Base-by-base conservation (phyloP, 1,284 basidiomycete species). In the Meira nashicola region DNA sequence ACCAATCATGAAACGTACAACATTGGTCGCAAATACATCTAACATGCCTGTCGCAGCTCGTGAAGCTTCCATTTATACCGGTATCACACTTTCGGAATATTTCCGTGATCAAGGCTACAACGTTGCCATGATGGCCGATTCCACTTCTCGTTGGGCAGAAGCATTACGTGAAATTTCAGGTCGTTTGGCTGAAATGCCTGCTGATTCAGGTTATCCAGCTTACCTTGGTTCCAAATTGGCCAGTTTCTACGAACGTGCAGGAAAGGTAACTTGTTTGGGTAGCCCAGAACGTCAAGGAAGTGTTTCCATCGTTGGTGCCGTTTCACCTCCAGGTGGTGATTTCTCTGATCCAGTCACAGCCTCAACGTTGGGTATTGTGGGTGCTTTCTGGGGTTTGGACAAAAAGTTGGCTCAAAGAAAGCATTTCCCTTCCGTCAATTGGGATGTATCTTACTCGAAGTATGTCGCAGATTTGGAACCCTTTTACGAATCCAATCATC, bases 1-100 rank as follows among this genome's bases (percentile, higher is more conserved):
- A 80, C 95, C 95, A 41, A 98, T 99, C 83, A 99, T 99, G 95
- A 98, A 98, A 82, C 93, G 95, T 65, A 98, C 95, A 1, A 93
- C 94, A 2, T 86, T 99, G 39, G 94, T 99, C 62, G 95, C 95
- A 71, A 99, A 99, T 80, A 99, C 95, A 1, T 97, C 94, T 60
- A 98, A 99, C 83, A 99, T 99, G 95, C 95, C 95, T 71, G 95
- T 99, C 74, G 95, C 95, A 39, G 95, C 95, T 40, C 91, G 95
- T 77, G 95, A 99, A 82, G 95, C 95, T 5, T 97, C 94, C 47
- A 98, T 99, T 80, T 99, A 99, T 82, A 99, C 95, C 44, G 95
- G 95, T 76, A 98, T 99, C 82, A 99, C 95, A 0, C 86, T 98
- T 21, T 94, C 94, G 48, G 94, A 99, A 79, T 99, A 98, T 82